These are phyloP conservation scores for Tulasnella sp. DNA, from an alignment of 768 basidiomycete species.

Conservation along the genomic window DNA sequence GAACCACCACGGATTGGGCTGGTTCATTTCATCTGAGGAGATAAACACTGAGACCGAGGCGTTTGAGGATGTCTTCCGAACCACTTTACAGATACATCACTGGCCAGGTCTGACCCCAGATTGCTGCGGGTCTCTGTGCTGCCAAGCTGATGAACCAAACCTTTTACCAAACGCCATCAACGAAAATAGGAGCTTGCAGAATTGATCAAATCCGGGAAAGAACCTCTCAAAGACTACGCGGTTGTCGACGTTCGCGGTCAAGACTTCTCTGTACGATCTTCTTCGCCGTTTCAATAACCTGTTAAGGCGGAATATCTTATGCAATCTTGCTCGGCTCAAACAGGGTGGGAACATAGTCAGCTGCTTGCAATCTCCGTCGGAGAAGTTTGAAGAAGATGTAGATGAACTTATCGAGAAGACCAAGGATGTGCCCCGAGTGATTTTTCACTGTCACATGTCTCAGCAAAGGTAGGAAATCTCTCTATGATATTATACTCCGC, in stretches of 20 bases:
- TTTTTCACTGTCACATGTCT: constrained; percentile 77
- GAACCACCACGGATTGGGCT: background rate
- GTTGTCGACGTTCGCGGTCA: constrained; percentile 84
- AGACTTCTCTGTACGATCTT: constrained; percentile 49
- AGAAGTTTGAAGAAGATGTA: constrained; percentile 53
- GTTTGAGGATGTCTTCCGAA: background rate
- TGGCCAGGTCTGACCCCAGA: constrained; percentile 7
- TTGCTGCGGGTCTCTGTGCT: background rate
- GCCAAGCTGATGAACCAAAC: background rate
- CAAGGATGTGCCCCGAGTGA: constrained; percentile 56
- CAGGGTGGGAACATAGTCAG: constrained; percentile 72
- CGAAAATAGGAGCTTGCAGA: constrained; percentile 57
- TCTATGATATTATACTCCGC: background rate
- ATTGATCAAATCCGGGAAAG: constrained; percentile 62
- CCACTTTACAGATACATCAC: constrained; percentile 16
- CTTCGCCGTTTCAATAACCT: background rate
- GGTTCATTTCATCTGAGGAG: background rate
- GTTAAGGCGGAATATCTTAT: background rate
- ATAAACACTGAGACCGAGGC: background rate
- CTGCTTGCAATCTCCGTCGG: constrained; percentile 58
- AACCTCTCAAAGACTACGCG: constrained; percentile 60
- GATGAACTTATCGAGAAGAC: constrained; percentile 56
- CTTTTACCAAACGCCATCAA: background rate
- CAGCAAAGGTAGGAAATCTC: constrained; percentile 61
- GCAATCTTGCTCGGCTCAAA: background rate